phyloP scores from a whole-genome alignment of 2,329 filamentous ascomycete genomes.

The Microsporum canis region DNA sequence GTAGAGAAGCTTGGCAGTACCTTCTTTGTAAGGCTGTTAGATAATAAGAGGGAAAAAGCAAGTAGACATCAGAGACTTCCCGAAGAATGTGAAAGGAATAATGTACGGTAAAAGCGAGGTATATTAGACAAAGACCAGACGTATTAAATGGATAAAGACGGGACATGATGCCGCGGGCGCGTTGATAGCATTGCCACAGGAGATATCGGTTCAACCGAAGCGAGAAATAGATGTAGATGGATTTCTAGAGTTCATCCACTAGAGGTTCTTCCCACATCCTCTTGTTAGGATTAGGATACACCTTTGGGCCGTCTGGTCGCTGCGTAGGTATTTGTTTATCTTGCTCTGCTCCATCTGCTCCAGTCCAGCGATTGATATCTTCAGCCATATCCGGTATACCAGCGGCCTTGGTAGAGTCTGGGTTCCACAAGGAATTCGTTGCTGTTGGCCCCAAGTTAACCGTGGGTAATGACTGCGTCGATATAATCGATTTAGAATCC shows the following conservation, averaged over 20 bases:
- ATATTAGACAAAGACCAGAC: too few relatives aligned
- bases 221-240: background rate
- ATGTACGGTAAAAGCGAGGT: too few relatives aligned
- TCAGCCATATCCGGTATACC: constrained; percentile 27
- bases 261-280: constrained; percentile 36
- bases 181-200: too few relatives aligned
- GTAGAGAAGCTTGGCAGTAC: too few relatives aligned
- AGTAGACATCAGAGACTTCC: too few relatives aligned
- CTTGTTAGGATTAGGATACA: constrained; percentile 37
- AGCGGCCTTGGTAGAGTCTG: background rate
- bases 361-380: constrained; percentile 27
- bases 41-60: too few relatives aligned
- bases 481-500: background rate
- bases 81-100: too few relatives aligned
- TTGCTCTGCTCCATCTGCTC: constrained; percentile 4
- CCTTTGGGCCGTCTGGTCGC: constrained; percentile 27
- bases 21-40: too few relatives aligned
- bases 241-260: background rate
- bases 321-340: constrained; percentile 27
- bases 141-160: too few relatives aligned
- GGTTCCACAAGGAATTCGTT: background rate
- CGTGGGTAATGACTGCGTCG: background rate
- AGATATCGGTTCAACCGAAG: background rate
- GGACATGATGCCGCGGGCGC: too few relatives aligned
- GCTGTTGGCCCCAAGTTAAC: background rate